These are phyloP conservation scores for Colletotrichum tamarilloi DNA, from an alignment of 2,329 filamentous ascomycete genomes.

Conservation along the genomic window DNA sequence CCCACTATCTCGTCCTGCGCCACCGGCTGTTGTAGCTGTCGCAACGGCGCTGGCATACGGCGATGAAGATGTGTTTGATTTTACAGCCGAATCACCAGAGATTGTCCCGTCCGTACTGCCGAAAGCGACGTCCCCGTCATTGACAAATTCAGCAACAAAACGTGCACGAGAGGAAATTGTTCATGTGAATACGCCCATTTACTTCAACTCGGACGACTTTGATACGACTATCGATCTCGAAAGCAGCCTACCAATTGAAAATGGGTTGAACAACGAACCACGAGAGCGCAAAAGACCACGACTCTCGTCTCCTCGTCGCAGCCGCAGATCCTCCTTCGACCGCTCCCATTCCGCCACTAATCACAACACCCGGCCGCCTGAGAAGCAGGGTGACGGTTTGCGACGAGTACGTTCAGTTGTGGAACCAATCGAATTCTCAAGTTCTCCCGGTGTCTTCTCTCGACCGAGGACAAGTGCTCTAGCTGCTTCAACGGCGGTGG, in stretches of 20 bases:
- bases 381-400: neutral
- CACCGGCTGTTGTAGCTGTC: neutral
- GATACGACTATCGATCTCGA: constrained; percentile 53
- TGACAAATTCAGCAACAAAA: neutral
- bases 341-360: constrained; percentile 11
- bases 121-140: neutral
- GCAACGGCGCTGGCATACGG: neutral
- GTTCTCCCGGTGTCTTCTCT: constrained; percentile 42
- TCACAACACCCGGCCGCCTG: neutral
- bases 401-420: neutral
- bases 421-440: constrained; percentile 50
- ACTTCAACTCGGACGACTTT: constrained; percentile 54
- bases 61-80: constrained; percentile 36
- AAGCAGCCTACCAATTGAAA: neutral
- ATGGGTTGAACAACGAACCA: constrained; percentile 28
- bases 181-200: constrained; percentile 35
- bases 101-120: neutral
- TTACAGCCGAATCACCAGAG: constrained; percentile 31
- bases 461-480: neutral
- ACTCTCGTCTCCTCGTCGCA: constrained; percentile 36
- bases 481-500: neutral
- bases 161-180: constrained; percentile 16
- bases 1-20: neutral
- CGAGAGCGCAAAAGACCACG: constrained; percentile 45
- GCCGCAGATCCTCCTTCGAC: neutral